A percentile compares a stretch with the other conserved stretches of the same genome.
These are phyloP conservation scores for Solanum medicagineum DNA, from an alignment of 257 asterid genomes.

Conservation along the genomic window DNA sequence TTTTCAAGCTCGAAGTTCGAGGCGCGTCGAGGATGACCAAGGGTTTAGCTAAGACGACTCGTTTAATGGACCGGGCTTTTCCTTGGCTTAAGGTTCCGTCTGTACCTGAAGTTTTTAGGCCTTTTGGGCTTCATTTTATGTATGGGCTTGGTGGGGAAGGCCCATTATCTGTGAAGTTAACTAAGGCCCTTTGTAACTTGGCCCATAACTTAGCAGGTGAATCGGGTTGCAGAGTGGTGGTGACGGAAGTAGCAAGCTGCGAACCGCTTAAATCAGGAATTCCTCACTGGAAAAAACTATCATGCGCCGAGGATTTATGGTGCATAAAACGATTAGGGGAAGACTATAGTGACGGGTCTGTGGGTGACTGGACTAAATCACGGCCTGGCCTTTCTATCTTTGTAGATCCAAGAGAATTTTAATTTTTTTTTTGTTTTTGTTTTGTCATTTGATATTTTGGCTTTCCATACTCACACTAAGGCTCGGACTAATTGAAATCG, in stretches of 20 bases:
- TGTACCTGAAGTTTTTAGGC: slow-evolving; percentile 60
- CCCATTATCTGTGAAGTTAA: slow-evolving; percentile 24
- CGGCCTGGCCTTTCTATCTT: slow-evolving; percentile 62
- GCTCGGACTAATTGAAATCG: no score
- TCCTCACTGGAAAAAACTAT: slow-evolving; percentile 72
- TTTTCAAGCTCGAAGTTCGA: slow-evolving; percentile 63
- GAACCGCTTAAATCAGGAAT: slow-evolving; percentile 66
- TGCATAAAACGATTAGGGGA: slow-evolving; percentile 70
- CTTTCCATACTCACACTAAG: no score
- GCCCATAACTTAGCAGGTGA: slow-evolving; percentile 65
- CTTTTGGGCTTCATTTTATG: slow-evolving; percentile 68
- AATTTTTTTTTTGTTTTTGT: not conserved
- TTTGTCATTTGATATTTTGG: not conserved
- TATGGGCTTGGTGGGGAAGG: slow-evolving; percentile 94
- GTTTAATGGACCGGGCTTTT: slow-evolving; percentile 64
- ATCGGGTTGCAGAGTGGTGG: slow-evolving; percentile 70
- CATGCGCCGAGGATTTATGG: slow-evolving; percentile 86
- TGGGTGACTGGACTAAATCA: slow-evolving; percentile 89
- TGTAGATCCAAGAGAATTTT: slow-evolving; percentile 89
- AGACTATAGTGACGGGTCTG: slow-evolving; percentile 55
- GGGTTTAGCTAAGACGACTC: slow-evolving; percentile 36
- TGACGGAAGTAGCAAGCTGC: slow-evolving; percentile 57
- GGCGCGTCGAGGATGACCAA: slow-evolving; percentile 62
- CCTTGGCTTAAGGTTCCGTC: slow-evolving; percentile 68
- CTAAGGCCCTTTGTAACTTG: slow-evolving; percentile 27